These are phyloP conservation scores for Trichoderma pleuroti DNA, from an alignment of 2,329 filamentous ascomycete species.

Conservation along the genomic window DNA sequence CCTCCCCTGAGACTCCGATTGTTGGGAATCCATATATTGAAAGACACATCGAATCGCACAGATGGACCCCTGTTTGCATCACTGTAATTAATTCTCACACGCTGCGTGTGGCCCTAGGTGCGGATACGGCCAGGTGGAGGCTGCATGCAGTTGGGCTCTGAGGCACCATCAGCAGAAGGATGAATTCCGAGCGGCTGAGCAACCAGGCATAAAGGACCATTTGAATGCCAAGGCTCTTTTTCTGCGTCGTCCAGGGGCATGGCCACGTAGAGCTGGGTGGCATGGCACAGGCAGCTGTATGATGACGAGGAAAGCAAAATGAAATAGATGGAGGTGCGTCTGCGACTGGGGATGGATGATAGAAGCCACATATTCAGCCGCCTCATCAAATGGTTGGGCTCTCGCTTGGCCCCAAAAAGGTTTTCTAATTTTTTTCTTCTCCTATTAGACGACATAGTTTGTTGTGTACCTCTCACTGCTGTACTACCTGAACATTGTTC, in stretches of 20 bases:
- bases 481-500: slow-evolving; percentile 84
- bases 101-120: slow-evolving; percentile 23
- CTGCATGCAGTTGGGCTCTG: slow-evolving; percentile 47
- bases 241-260: neutral
- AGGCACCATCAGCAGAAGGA: slow-evolving; percentile 44
- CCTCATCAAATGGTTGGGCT: neutral
- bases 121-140: slow-evolving; percentile 18
- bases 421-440: neutral
- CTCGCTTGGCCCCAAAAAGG: neutral
- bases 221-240: neutral
- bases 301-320: neutral
- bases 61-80: neutral
- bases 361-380: neutral
- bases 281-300: neutral
- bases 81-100: slow-evolving; percentile 21
- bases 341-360: neutral
- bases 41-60: neutral
- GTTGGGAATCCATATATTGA: neutral
- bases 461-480: slow-evolving; percentile 54
- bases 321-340: neutral
- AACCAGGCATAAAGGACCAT: neutral
- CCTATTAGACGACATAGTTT: neutral
- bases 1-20: neutral
- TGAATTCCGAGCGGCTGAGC: slow-evolving; percentile 28
- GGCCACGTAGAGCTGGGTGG: slow-evolving; percentile 1